A percentile compares a stretch with the other conserved stretches of the same genome.
Evolutionary conservation across 2,329 filamentous ascomycete species (phyloP).

Genomic region (Colletotrichum sp.): DNA sequence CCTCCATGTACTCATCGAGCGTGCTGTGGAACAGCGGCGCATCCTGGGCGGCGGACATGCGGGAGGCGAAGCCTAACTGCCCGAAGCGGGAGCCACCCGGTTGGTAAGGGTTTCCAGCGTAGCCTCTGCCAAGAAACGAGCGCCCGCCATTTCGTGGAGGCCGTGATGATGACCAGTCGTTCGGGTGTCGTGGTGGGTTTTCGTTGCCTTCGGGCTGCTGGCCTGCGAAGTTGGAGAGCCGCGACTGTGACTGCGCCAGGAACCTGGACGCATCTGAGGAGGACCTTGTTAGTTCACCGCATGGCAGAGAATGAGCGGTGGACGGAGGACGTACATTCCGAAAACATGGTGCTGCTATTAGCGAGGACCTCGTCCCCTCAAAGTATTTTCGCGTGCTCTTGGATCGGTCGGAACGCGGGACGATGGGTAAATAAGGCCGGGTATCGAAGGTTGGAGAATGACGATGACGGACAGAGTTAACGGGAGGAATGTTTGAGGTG

Average conservation of each 20-base stretch:
- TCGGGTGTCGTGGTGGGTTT: slow-evolving; percentile 34
- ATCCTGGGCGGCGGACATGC: slow-evolving; percentile 74
- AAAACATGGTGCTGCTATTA: slow-evolving; percentile 50
- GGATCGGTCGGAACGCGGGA: slow-evolving; percentile 1
- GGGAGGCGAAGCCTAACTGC: slow-evolving; percentile 73
- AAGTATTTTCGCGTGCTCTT: neutral
- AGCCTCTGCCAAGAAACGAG: slow-evolving; percentile 49
- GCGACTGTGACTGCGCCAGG: slow-evolving; percentile 93
- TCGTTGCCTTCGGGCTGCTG: slow-evolving; percentile 62
- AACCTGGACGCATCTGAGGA: slow-evolving; percentile 90
- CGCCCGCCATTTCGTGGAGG: slow-evolving; percentile 38
- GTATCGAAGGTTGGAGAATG: neutral
- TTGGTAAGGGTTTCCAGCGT: slow-evolving; percentile 77
- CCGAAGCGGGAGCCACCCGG: slow-evolving; percentile 76
- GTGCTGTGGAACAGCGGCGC: slow-evolving; percentile 95
- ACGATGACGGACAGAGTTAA: slow-evolving; percentile 14
- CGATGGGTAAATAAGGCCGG: slow-evolving; percentile 9
- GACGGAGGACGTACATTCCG: slow-evolving; percentile 75
- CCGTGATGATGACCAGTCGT: slow-evolving; percentile 40
- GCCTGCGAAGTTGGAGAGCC: slow-evolving; percentile 72
- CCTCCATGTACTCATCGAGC: slow-evolving; percentile 88
- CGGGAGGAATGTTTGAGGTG: slow-evolving; percentile 13
- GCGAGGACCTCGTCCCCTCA: slow-evolving; percentile 22
- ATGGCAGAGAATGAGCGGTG: neutral
- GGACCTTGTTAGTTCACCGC: slow-evolving; percentile 24